Evolutionary conservation across 2,329 filamentous ascomycete species (phyloP).

Genomic region (Trichoderma sp.): DNA sequence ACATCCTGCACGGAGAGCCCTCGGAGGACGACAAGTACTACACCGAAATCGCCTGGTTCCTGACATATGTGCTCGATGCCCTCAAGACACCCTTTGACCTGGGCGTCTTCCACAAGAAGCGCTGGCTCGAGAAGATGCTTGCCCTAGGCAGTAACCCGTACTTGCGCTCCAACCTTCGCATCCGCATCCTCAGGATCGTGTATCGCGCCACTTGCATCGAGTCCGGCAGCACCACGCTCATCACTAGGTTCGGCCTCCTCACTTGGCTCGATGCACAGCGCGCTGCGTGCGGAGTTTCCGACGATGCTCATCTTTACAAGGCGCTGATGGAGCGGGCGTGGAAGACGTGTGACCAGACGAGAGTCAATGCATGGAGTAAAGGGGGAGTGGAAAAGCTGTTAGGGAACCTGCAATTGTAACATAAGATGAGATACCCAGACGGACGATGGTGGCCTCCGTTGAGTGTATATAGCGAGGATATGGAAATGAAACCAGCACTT

Average conservation of each 20-base stretch:
- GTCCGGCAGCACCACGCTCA: conserved; percentile 75
- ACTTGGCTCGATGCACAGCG: conserved; percentile 71
- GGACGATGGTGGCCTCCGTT: not conserved
- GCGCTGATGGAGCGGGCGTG: conserved; percentile 60
- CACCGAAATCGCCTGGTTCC: conserved; percentile 72
- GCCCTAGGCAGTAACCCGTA: conserved; percentile 68
- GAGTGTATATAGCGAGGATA: not conserved
- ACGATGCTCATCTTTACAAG: conserved; percentile 52
- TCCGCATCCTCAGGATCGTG: conserved; percentile 62
- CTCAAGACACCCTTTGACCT: conserved; percentile 62
- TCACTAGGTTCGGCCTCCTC: conserved; percentile 73
- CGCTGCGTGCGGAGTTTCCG: conserved; percentile 42
- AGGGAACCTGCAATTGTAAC: not conserved
- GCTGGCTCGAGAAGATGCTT: conserved; percentile 74
- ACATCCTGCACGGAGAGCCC: conserved; percentile 64
- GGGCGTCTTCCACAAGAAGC: conserved; percentile 59
- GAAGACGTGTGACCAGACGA: conserved; percentile 66
- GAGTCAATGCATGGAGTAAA: conserved; percentile 67
- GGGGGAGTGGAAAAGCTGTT: conserved; percentile 42
- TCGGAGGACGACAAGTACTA: conserved; percentile 72
- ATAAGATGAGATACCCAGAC: not conserved
- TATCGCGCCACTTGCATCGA: conserved; percentile 68
- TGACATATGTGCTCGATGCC: conserved; percentile 69
- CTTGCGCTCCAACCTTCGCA: conserved; percentile 59
- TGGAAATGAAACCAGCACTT: not conserved